Conservation (phyloP, 1,139 yeast genomes). For the Tardiomyces blankii region DNA sequence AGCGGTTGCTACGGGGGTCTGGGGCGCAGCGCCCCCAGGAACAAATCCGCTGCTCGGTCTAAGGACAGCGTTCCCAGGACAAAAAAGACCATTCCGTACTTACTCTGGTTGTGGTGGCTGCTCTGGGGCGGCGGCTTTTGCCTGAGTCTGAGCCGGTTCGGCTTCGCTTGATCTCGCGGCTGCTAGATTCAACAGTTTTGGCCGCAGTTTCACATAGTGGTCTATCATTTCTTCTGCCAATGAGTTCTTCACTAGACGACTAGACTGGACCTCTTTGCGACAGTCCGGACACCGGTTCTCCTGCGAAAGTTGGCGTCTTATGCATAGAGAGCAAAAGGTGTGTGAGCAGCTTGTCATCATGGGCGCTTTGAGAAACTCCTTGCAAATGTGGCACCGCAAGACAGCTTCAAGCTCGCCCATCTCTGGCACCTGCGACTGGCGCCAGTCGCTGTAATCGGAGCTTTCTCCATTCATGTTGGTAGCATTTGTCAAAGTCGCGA, state of each 20-base stretch:
- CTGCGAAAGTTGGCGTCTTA: constrained; percentile 53
- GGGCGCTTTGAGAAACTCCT: constrained; percentile 74
- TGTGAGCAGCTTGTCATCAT: constrained; percentile 81
- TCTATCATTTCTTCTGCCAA: constrained; percentile 63
- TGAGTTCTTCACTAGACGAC: constrained; percentile 55
- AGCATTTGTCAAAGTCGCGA: neutral
- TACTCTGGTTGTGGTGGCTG: no score
- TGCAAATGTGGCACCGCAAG: constrained; percentile 83
- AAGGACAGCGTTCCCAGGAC: no score
- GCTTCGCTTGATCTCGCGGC: neutral
- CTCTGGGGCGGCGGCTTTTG: no score
- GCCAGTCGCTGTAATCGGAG: constrained; percentile 39
- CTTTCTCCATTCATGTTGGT: neutral
- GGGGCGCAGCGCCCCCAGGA: no score
- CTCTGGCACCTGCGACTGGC: constrained; percentile 39
- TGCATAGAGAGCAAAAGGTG: constrained; percentile 84
- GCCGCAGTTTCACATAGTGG: constrained; percentile 36
- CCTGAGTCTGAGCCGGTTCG: no score
- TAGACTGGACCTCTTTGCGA: constrained; percentile 57
- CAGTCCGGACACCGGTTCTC: constrained; percentile 73
- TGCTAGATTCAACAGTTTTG: constrained; percentile 6
- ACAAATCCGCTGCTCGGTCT: no score
- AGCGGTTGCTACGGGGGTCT: no score
- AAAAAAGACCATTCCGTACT: no score
- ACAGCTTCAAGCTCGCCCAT: constrained; percentile 56